phyloP scores from a whole-genome alignment of 768 basidiomycete genomes.

The Gloeostereum incarnatum region DNA sequence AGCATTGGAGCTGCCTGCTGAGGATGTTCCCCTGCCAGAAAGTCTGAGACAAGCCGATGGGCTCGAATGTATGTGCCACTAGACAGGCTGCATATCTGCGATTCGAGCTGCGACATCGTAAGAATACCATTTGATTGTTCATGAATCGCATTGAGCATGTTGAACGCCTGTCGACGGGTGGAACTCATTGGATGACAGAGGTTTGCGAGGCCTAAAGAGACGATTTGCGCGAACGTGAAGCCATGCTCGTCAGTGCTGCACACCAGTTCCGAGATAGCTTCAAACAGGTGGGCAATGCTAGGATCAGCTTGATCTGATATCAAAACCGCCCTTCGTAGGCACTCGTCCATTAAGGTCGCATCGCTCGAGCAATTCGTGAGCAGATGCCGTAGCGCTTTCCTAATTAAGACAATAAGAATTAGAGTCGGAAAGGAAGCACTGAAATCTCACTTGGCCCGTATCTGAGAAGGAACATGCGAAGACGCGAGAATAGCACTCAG shows the following conservation, averaged over 20 bases:
- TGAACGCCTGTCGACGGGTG: conserved; percentile 70
- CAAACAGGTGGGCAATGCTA: conserved; percentile 64
- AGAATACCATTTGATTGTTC: conserved; percentile 58
- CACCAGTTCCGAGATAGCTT: conserved; percentile 66
- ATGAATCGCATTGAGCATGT: conserved; percentile 66
- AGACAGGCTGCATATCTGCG: conserved; percentile 61
- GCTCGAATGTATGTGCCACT: conserved; percentile 75
- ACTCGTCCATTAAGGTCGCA: conserved; percentile 48
- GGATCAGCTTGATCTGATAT: conserved; percentile 39
- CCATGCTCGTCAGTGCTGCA: conserved; percentile 41
- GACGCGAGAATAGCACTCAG: conserved; percentile 63
- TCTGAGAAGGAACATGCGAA: conserved; percentile 36
- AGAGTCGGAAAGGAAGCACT: not conserved
- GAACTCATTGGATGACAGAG: conserved; percentile 60
- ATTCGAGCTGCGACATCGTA: conserved; percentile 64
- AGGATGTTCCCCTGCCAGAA: conserved; percentile 72
- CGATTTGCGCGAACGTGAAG: conserved; percentile 66
- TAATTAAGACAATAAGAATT: conserved; percentile 18
- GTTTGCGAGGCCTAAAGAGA: conserved; percentile 77
- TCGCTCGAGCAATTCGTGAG: conserved; percentile 50
- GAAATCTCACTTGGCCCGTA: conserved; percentile 54
- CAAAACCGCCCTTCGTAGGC: conserved; percentile 63
- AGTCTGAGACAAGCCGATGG: conserved; percentile 67
- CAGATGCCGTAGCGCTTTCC: conserved; percentile 70
- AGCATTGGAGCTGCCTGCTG: conserved; percentile 56